These are phyloP conservation scores for Backusella morwellensis DNA, from an alignment of 192 early-diverging fungal species.

Conservation along the genomic window DNA sequence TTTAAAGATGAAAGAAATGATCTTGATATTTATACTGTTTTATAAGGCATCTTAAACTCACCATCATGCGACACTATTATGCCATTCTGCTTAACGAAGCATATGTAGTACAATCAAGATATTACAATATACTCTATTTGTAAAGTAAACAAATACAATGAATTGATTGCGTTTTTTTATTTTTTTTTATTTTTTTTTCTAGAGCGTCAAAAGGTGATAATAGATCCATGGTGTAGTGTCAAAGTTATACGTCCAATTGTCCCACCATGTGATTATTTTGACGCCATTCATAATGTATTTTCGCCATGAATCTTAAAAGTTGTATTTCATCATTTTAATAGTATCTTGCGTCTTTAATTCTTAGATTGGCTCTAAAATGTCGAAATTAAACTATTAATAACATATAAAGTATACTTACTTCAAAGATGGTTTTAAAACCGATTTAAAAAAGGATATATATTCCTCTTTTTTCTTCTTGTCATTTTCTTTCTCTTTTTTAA, in stretches of 20 bases:
- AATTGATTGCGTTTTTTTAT: background rate
- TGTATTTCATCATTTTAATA: background rate
- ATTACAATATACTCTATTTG: background rate
- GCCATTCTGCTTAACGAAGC: background rate
- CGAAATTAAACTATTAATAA: background rate
- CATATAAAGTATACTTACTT: background rate
- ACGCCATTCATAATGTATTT: background rate
- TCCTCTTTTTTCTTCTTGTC: background rate
- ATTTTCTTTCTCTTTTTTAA: background rate
- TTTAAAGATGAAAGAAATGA: background rate
- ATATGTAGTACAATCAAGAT: background rate
- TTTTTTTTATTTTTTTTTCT: background rate
- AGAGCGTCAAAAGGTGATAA: background rate
- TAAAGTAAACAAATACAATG: background rate
- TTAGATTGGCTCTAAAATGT: background rate
- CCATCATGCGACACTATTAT: constrained; percentile 12
- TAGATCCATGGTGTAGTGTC: background rate
- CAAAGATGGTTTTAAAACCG: background rate
- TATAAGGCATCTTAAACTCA: background rate
- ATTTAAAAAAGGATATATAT: background rate
- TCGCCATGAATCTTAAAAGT: background rate
- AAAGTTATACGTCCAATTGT: background rate
- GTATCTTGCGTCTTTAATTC: background rate
- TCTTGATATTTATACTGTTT: background rate
- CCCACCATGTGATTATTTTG: background rate